Percentiles rank a stretch among this genome's conserved stretches.
Conservation (phyloP, 192 early-diverging fungal species). For the Backusella australiensis region DNA sequence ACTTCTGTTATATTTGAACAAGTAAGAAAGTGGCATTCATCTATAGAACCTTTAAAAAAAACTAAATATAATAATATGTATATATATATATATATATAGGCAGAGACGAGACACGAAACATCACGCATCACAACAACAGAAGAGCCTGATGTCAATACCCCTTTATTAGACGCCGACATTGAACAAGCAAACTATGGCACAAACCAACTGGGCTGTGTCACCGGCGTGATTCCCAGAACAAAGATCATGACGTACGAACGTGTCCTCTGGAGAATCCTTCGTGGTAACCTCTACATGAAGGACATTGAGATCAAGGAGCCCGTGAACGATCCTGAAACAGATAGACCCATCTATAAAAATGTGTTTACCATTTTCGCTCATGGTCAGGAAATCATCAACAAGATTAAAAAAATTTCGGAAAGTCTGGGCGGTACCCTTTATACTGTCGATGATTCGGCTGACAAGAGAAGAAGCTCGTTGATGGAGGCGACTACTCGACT, state of each 20-base stretch:
- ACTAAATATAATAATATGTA: background rate
- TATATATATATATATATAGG: slow-evolving; percentile 13
- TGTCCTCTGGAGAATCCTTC: slow-evolving; percentile 93
- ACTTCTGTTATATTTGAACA: slow-evolving; percentile 82
- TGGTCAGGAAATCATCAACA: slow-evolving; percentile 84
- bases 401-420: slow-evolving; percentile 93
- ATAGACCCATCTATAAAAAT: slow-evolving; percentile 89
- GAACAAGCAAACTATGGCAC: slow-evolving; percentile 31
- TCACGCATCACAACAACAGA: slow-evolving; percentile 1
- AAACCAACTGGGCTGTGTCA: slow-evolving; percentile 78
- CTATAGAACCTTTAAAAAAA: background rate
- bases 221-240: slow-evolving; percentile 90
- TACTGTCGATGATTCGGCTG: slow-evolving; percentile 76
- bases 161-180: slow-evolving; percentile 55
- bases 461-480: slow-evolving; percentile 81
- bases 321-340: slow-evolving; percentile 85
- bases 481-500: slow-evolving; percentile 78
- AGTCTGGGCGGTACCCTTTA: slow-evolving; percentile 96
- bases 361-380: slow-evolving; percentile 99
- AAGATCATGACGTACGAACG: slow-evolving; percentile 89
- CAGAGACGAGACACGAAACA: slow-evolving; percentile 7
- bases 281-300: slow-evolving; percentile 97
- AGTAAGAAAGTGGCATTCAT: slow-evolving; percentile 35
- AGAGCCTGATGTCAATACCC: slow-evolving; percentile 39
- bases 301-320: slow-evolving; percentile 92